phyloP scores from a whole-genome alignment of 2,329 filamentous ascomycete species.

The Fusarium solani-melongenae region DNA sequence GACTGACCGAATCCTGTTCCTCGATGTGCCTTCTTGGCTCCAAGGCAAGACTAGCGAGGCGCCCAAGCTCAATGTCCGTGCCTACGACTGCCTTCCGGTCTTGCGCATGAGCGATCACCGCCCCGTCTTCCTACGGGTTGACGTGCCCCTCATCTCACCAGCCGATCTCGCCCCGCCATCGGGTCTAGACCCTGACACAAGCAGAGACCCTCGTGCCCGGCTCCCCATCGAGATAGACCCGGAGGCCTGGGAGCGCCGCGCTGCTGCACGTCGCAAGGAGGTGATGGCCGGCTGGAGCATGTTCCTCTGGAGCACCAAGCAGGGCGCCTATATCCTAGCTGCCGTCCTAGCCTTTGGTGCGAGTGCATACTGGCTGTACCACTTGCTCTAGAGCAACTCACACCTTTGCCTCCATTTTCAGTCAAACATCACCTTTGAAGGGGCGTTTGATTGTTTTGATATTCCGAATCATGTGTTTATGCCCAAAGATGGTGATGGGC shows the following conservation, averaged over 20 bases:
- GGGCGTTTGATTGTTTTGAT: background rate
- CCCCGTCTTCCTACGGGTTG: constrained; percentile 78
- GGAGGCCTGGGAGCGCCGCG: constrained; percentile 64
- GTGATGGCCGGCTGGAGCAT: constrained; percentile 64
- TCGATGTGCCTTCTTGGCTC: constrained; percentile 69
- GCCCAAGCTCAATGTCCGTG: constrained; percentile 60
- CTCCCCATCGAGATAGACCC: constrained; percentile 65
- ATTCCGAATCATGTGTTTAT: background rate
- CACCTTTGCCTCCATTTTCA: background rate
- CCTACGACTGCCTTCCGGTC: constrained; percentile 82
- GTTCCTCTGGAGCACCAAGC: constrained; percentile 64
- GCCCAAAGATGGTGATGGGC: background rate
- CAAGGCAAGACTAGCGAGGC: constrained; percentile 39
- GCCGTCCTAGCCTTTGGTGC: constrained; percentile 55
- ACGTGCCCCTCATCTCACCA: constrained; percentile 68
- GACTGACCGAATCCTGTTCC: constrained; percentile 91
- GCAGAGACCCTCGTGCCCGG: constrained; percentile 55
- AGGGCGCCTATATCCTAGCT: constrained; percentile 59
- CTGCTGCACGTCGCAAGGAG: constrained; percentile 58
- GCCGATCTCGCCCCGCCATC: constrained; percentile 52
- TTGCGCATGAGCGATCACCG: constrained; percentile 89
- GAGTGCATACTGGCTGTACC: constrained; percentile 58
- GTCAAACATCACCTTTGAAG: background rate
- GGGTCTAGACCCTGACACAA: constrained; percentile 32
- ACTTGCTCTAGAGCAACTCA: background rate